Conservation (phyloP, 2,329 filamentous ascomycete species). For the Cladosporium velox region DNA sequence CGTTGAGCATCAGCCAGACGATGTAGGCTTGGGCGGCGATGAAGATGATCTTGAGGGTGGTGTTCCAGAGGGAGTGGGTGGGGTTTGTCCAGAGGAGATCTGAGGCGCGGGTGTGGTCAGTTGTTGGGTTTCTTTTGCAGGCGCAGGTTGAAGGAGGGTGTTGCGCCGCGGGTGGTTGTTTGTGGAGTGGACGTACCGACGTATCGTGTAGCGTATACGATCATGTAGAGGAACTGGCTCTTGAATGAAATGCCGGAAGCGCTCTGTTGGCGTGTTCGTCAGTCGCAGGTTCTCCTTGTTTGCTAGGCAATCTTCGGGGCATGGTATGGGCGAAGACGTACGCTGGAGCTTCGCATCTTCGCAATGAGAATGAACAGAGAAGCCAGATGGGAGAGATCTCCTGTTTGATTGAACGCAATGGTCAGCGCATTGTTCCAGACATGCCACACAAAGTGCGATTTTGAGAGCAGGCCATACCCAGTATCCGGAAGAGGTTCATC, state of each 20-base stretch:
- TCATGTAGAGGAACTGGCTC: conserved; percentile 89
- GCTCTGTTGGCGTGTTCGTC: conserved; percentile 61
- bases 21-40: conserved; percentile 88
- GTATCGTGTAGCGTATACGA: conserved; percentile 93
- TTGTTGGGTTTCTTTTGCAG: conserved; percentile 9
- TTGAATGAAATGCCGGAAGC: conserved; percentile 98
- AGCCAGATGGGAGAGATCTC: conserved; percentile 90
- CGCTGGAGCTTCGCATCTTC: conserved; percentile 89
- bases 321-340: conserved; percentile 49
- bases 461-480: conserved; percentile 52
- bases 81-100: conserved; percentile 84
- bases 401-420: conserved; percentile 49
- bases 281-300: not conserved
- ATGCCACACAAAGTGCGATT: conserved; percentile 7
- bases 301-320: not conserved
- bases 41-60: conserved; percentile 94
- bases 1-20: conserved; percentile 95
- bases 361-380: conserved; percentile 94
- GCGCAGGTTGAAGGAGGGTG: conserved; percentile 25
- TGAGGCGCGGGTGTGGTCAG: conserved; percentile 38
- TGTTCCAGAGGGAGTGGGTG: conserved; percentile 71
- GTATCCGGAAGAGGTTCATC: conserved; percentile 71
- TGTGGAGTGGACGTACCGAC: conserved; percentile 48
- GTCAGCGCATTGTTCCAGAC: conserved; percentile 23
- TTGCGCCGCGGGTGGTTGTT: conserved; percentile 3